A percentile compares a stretch with the other conserved stretches of the same genome.
Evolutionary conservation across 73 alveolate species (phyloP).

Genomic region (Halteria grandinella): DNA sequence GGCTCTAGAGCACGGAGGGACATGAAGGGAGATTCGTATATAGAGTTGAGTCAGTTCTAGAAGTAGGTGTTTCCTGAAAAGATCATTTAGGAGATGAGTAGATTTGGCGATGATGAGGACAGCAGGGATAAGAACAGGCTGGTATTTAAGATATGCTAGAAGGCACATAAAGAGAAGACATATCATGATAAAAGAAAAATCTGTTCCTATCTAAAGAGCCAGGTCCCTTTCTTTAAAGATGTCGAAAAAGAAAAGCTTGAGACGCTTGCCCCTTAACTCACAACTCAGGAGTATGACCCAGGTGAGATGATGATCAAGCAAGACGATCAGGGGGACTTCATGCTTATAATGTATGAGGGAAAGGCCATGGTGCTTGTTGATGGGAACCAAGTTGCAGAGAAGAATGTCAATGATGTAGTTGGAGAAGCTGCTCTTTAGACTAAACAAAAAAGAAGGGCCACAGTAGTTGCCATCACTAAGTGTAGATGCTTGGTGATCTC

Average conservation of each 20-base stretch:
- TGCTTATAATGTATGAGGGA: slow-evolving; percentile 47
- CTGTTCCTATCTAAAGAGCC: slow-evolving; percentile 8
- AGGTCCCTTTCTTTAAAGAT: slow-evolving; percentile 39
- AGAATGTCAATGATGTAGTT: slow-evolving; percentile 6
- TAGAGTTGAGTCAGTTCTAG: too few species aligned
- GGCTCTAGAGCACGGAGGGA: too few species aligned
- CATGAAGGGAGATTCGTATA: too few species aligned
- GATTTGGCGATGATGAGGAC: background rate
- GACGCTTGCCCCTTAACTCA: slow-evolving; percentile 1
- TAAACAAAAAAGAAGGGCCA: slow-evolving; percentile 36
- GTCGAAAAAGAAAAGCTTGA: slow-evolving; percentile 39
- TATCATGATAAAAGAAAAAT: slow-evolving; percentile 19
- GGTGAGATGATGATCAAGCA: slow-evolving; percentile 26
- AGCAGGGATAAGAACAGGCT: slow-evolving; percentile 4
- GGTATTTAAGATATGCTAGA: slow-evolving; percentile 28
- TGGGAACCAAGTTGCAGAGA: slow-evolving; percentile 47
- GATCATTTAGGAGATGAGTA: slow-evolving; percentile 35
- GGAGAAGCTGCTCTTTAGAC: slow-evolving; percentile 56
- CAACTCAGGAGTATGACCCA: slow-evolving; percentile 38
- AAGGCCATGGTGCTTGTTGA: slow-evolving; percentile 27
- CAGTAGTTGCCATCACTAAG: slow-evolving; percentile 17
- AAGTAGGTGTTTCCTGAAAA: slow-evolving; percentile 46
- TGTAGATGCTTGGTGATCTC: slow-evolving; percentile 50
- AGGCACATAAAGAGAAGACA: slow-evolving; percentile 38
- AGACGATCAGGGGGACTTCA: slow-evolving; percentile 47